Evolutionary conservation across 169 alveolate genomes (phyloP), one percentile per base, ranked within the genome.

Genomic region (Plasmodium coatneyi): DNA sequence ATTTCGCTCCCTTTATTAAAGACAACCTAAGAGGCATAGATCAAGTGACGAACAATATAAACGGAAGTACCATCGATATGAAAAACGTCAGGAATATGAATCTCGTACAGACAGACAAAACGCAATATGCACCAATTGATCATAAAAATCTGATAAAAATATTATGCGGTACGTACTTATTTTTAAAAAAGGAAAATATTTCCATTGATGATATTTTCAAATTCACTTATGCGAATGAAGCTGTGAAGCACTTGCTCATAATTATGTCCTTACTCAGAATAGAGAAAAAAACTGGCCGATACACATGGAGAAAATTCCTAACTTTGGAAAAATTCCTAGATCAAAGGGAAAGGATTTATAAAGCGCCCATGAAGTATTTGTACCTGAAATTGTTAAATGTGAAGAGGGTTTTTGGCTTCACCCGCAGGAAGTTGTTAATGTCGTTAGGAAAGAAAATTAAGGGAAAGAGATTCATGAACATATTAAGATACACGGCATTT

Each of bases 311-410:
- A 80, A 91, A 36, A 70, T 91, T 43, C 36, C 41, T 91, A 81
- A 71, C 92, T 12, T 66, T 91, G 76, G 80, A 80, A 71, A 81
- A 91, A 91, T 71, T 28, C 32, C 28, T 91, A 81, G 95, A 91
- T 81, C 30, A 82, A 91, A 80, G 95, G 76, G 74, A 39, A 80
- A 70, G 71, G 30, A 70, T 30, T 46, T 91, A 81, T 70, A 72
- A 91, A 66, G 71, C 95, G 22, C 95, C 95, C 36, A 25, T 91
- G 46, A 91, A 81, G 46, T 91, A 81, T 70, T n/a, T 91, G 74
- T 71, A 46, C 16, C 7, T 80, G 25, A 91, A 91, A 81, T 2
- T 91, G 43, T 43, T 34, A 28, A 91, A 82, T 39, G 89, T 66
- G 41, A 46, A 39, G 74, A 66, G 95, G 32, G 9, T 43, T 19